Evolutionary conservation across 2,329 filamentous ascomycete genomes (phyloP).

Genomic region (Dactylellina leptospora): DNA sequence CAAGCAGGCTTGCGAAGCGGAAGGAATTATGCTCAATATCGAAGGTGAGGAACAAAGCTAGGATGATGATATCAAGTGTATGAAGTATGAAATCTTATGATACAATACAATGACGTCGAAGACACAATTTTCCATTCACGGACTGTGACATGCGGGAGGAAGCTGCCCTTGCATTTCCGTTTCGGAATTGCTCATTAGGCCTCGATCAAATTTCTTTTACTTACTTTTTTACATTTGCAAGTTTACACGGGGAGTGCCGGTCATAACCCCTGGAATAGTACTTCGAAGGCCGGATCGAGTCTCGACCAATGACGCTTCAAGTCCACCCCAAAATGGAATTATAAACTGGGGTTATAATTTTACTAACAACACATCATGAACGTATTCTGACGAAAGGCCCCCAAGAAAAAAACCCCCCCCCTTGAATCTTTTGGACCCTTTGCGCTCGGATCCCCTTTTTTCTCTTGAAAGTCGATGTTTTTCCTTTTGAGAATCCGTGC

Average conservation of each 20-base stretch:
- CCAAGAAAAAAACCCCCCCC: background rate
- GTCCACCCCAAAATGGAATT: conserved; percentile 1
- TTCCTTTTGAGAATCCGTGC: conserved; percentile 25
- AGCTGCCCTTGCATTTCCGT: conserved; percentile 16
- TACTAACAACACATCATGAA: conserved; percentile 1
- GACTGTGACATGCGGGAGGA: too few species aligned
- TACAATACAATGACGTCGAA: conserved; percentile 16
- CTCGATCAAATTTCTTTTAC: background rate
- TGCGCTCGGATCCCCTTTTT: conserved; percentile 23
- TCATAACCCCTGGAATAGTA: background rate
- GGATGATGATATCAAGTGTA: conserved; percentile 1
- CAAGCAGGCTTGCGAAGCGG: conserved; percentile 38
- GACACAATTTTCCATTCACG: background rate
- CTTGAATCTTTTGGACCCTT: background rate
- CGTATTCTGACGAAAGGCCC: background rate
- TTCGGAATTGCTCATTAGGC: conserved; percentile 14
- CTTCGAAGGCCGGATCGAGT: background rate
- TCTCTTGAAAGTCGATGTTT: too few species aligned
- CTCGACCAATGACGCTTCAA: conserved; percentile 1
- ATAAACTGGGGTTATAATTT: conserved; percentile 5
- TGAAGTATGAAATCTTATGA: background rate
- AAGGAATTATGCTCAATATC: conserved; percentile 49
- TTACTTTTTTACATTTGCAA: background rate
- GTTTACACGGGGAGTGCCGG: background rate
- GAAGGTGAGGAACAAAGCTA: conserved; percentile 43